Evolutionary conservation across 768 basidiomycete genomes (phyloP).

Genomic region (Leccinellum luteum): DNA sequence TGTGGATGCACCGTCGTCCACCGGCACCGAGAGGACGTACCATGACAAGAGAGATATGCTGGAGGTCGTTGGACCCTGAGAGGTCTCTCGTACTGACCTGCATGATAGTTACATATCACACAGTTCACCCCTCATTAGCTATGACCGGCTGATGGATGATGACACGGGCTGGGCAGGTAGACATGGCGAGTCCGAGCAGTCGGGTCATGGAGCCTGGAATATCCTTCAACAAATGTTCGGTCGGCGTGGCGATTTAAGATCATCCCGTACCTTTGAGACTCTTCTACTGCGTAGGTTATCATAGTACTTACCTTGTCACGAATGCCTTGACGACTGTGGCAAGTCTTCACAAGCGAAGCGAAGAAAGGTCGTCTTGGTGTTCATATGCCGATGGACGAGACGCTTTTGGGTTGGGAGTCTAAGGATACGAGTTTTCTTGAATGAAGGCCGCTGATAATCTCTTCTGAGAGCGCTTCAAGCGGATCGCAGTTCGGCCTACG

Average conservation of each 20-base stretch:
- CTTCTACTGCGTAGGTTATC: not conserved
- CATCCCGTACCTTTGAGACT: not conserved
- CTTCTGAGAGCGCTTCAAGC: not conserved
- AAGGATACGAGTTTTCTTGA: too few relatives aligned
- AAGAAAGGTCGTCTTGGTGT: not conserved
- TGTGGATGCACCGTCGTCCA: not conserved
- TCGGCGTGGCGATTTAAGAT: not conserved
- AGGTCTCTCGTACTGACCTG: too few relatives aligned
- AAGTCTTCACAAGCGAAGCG: too few relatives aligned
- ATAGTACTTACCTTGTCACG: not conserved
- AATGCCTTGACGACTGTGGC: not conserved
- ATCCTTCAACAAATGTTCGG: not conserved
- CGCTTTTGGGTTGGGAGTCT: not conserved
- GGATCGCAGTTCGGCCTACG: too few relatives aligned
- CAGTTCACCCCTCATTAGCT: too few relatives aligned
- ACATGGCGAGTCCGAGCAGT: constrained; percentile 1
- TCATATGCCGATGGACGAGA: not conserved
- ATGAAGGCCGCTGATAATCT: not conserved
- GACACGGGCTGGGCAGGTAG: not conserved
- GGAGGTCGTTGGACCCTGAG: too few relatives aligned
- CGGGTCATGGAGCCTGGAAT: not conserved
- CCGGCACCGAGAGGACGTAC: not conserved
- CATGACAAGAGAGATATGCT: not conserved
- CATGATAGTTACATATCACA: too few relatives aligned
- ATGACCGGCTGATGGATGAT: not conserved